Evolutionary conservation across 345 rosid species (phyloP).

Genomic region (Linum usitatissimum): DNA sequence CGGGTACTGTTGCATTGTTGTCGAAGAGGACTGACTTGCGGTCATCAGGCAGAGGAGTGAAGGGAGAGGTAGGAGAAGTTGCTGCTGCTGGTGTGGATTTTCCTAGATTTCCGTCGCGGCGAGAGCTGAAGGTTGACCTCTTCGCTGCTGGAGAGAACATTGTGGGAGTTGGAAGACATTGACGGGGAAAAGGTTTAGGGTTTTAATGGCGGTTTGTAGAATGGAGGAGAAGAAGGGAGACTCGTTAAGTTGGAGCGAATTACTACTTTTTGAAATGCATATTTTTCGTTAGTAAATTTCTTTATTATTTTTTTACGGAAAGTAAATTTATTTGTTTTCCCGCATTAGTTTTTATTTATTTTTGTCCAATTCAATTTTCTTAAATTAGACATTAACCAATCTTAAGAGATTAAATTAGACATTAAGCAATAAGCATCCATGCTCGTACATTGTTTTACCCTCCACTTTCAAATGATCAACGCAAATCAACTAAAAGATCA

Average conservation of each 20-base stretch:
- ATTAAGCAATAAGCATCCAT: too few species aligned
- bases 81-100: conserved; percentile 8
- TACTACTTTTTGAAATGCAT: not conserved
- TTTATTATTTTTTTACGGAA: too few species aligned
- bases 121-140: conserved; percentile 36
- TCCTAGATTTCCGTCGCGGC: conserved; percentile 27
- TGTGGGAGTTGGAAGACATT: conserved; percentile 2
- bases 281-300: too few species aligned
- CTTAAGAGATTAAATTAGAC: too few species aligned
- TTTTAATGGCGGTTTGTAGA: conserved; percentile 8
- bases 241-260: not conserved
- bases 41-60: conserved; percentile 39
- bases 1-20: conserved; percentile 29
- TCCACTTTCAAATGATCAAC: too few species aligned
- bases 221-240: not conserved
- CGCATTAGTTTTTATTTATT: too few species aligned
- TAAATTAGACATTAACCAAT: too few species aligned
- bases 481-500: too few species aligned
- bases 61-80: conserved; percentile 38
- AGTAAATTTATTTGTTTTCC: too few species aligned
- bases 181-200: conserved; percentile 22
- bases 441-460: too few species aligned
- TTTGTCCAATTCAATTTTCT: too few species aligned
- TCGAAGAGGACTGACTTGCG: conserved; percentile 19
- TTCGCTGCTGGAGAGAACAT: conserved; percentile 81